phyloP scores from a whole-genome alignment of 257 asterid species.

The Ilex aquifolium region DNA sequence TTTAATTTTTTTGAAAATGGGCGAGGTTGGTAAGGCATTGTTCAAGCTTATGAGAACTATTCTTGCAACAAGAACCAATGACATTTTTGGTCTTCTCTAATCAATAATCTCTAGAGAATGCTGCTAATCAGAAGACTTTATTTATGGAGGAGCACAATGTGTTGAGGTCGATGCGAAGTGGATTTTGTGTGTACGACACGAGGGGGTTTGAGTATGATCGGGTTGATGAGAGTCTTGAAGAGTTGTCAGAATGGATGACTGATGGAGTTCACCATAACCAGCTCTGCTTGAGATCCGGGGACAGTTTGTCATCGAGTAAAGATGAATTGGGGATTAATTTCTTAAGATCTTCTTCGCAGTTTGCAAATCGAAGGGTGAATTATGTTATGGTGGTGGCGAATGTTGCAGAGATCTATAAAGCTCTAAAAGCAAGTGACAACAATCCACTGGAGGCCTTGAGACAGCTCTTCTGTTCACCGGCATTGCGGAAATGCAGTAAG shows the following conservation, averaged over 20 bases:
- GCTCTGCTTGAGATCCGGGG: conserved; percentile 13
- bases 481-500: conserved; percentile 20
- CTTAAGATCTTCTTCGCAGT: conserved; percentile 1
- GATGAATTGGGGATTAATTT: conserved; percentile 5
- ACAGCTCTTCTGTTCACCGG: conserved; percentile 12
- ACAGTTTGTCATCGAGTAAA: neutral
- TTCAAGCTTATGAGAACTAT: too few species aligned
- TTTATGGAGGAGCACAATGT: conserved; percentile 31
- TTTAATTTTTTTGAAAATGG: too few species aligned
- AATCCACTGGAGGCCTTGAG: conserved; percentile 21
- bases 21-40: too few species aligned
- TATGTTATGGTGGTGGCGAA: conserved; percentile 27
- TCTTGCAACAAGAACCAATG: too few species aligned
- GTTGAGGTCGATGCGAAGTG: conserved; percentile 17
- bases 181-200: conserved; percentile 28
- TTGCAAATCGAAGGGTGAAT: conserved; percentile 17
- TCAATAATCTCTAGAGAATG: conserved; percentile 7
- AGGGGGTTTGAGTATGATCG: conserved; percentile 19
- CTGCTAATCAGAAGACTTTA: neutral
- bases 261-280: conserved; percentile 24
- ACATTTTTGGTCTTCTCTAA: too few species aligned
- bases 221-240: conserved; percentile 15
- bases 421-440: conserved; percentile 15
- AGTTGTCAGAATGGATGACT: conserved; percentile 22
- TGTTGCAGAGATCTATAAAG: conserved; percentile 18